These are phyloP conservation scores for Leishmania turanica DNA, from an alignment of 208 protist genomes.

Conservation along the genomic window DNA sequence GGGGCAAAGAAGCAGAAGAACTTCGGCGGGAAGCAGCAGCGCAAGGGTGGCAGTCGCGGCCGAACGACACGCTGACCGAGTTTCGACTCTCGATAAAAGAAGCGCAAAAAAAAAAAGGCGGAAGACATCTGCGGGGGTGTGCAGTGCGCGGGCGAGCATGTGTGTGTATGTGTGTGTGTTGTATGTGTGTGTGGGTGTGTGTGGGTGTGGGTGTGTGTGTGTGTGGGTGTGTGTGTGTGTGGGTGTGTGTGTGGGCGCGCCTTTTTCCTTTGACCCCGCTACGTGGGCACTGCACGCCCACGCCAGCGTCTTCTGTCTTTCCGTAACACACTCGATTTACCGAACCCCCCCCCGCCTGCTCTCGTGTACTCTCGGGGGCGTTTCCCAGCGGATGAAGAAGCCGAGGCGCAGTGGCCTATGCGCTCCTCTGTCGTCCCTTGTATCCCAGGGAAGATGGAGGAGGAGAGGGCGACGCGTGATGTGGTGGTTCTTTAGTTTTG, in stretches of 20 bases:
- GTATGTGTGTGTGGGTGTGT: background rate
- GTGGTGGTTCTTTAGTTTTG: background rate
- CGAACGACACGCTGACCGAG: conserved; percentile 7
- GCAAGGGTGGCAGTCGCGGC: background rate
- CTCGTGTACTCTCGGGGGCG: background rate
- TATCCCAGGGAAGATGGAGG: background rate
- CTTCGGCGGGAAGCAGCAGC: conserved; percentile 11
- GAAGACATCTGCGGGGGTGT: background rate
- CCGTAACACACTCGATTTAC: background rate
- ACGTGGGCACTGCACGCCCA: background rate
- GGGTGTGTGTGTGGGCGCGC: background rate
- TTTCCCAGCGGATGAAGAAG: background rate
- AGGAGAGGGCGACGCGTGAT: background rate
- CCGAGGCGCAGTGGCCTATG: background rate
- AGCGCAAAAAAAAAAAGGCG: background rate
- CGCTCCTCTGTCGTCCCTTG: background rate
- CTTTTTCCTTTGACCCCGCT: too few relatives aligned
- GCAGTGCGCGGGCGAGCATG: too few relatives aligned
- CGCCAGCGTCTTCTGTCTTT: background rate
- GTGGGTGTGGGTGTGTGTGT: background rate
- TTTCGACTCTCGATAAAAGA: background rate
- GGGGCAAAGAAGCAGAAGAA: conserved; percentile 16
- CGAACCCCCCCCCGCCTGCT: background rate
- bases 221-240: background rate
- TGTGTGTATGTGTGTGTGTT: background rate